Conservation (phyloP, 2,329 filamentous ascomycete genomes). For the Aspergillus glaucus region DNA sequence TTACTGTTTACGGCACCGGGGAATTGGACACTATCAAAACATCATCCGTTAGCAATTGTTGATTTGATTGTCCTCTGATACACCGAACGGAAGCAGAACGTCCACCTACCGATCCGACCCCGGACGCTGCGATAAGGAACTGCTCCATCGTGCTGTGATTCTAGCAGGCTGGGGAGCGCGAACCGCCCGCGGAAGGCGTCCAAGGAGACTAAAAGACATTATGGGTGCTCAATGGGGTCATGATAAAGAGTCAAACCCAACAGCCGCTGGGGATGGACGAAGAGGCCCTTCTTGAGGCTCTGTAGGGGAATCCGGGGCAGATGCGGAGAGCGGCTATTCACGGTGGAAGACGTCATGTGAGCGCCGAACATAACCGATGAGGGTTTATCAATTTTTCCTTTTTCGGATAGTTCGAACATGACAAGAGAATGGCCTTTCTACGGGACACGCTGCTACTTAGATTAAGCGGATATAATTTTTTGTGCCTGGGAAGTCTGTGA, state of each 20-base stretch:
- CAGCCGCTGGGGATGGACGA: not conserved
- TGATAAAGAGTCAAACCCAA: not conserved
- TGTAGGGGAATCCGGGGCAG: not conserved
- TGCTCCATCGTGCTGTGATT: slow-evolving; percentile 41
- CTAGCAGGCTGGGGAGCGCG: not conserved
- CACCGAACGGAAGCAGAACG: not conserved
- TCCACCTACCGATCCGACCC: slow-evolving; percentile 53
- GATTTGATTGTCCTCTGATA: not conserved
- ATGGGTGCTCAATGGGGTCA: not conserved
- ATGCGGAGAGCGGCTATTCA: slow-evolving; percentile 17
- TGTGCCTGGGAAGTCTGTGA: too few relatives aligned
- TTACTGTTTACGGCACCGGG: slow-evolving; percentile 93
- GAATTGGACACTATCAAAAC: slow-evolving; percentile 55
- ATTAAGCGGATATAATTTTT: too few relatives aligned
- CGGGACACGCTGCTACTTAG: too few relatives aligned
- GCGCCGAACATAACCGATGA: slow-evolving; percentile 11
- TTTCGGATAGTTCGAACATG: not conserved
- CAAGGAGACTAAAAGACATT: not conserved
- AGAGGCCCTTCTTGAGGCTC: not conserved
- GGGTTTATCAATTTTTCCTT: not conserved
- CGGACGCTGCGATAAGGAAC: slow-evolving; percentile 51
- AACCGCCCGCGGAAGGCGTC: not conserved
- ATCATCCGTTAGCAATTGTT: slow-evolving; percentile 4
- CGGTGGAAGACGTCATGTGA: slow-evolving; percentile 11
- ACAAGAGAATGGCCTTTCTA: not conserved